phyloP scores from a whole-genome alignment of 1,284 basidiomycete species.

The Puccinia horiana region DNA sequence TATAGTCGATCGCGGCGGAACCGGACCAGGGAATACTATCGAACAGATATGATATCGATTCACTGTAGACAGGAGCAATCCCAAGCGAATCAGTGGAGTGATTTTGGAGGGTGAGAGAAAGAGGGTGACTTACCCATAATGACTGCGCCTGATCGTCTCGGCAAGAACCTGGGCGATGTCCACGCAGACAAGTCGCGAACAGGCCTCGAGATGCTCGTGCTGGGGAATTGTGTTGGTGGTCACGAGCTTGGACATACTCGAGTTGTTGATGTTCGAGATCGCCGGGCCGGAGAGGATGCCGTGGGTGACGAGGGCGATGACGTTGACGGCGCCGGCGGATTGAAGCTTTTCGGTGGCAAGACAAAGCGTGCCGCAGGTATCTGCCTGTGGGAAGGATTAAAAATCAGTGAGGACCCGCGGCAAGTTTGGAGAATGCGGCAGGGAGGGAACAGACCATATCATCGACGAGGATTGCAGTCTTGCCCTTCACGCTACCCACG shows the following conservation, averaged over 20 bases:
- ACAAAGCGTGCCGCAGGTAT: conserved; percentile 96
- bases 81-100: background rate
- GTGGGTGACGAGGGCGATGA: conserved; percentile 94
- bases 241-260: conserved; percentile 82
- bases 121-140: conserved; percentile 56
- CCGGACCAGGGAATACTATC: conserved; percentile 48
- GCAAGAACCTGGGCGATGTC: conserved; percentile 93
- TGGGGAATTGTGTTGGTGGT: conserved; percentile 99
- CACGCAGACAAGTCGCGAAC: conserved; percentile 89
- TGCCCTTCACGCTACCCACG: conserved; percentile 89
- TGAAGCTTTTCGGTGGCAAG: conserved; percentile 84
- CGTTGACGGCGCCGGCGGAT: conserved; percentile 83
- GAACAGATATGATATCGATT: conserved; percentile 48
- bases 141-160: conserved; percentile 88
- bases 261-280: conserved; percentile 67
- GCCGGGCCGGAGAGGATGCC: conserved; percentile 92
- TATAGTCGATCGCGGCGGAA: conserved; percentile 41
- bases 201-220: conserved; percentile 71
- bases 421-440: background rate
- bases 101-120: background rate
- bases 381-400: conserved; percentile 63
- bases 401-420: background rate
- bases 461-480: conserved; percentile 96
- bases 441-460: conserved; percentile 70
- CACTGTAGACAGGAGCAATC: conserved; percentile 6